phyloP scores from a whole-genome alignment of 306 rosid species.

The Quercus wislizeni region DNA sequence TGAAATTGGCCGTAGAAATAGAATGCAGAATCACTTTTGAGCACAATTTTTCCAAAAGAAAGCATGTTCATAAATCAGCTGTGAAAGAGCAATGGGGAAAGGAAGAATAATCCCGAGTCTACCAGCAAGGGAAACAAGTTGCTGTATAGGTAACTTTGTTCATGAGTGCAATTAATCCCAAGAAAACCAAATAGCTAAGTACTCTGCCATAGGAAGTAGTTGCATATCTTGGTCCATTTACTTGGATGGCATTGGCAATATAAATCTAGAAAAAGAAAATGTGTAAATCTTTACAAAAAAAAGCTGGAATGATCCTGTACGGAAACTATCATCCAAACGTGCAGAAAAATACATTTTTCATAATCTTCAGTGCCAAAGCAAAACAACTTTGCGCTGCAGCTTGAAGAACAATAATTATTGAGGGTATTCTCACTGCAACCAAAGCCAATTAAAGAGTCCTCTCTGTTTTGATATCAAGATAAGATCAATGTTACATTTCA shows the following conservation, averaged over 20 bases:
- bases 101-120: too few species aligned
- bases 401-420: background rate
- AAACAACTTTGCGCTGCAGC: background rate
- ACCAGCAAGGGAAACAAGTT: background rate
- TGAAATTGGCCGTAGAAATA: background rate
- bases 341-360: background rate
- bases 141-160: background rate
- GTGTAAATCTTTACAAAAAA: background rate
- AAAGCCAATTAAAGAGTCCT: background rate
- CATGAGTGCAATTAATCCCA: background rate
- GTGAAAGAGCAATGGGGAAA: too few species aligned
- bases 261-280: background rate
- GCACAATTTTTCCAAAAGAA: too few species aligned
- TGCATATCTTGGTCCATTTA: background rate
- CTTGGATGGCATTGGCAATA: background rate
- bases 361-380: background rate
- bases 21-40: background rate
- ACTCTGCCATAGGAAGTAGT: too few species aligned
- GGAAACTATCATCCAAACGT: background rate
- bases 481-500: background rate
- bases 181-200: background rate
- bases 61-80: too few species aligned
- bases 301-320: too few species aligned
- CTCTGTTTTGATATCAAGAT: background rate
- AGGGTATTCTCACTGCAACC: background rate